Conservation (phyloP, 768 basidiomycete genomes). For the Wakefieldia striispora region DNA sequence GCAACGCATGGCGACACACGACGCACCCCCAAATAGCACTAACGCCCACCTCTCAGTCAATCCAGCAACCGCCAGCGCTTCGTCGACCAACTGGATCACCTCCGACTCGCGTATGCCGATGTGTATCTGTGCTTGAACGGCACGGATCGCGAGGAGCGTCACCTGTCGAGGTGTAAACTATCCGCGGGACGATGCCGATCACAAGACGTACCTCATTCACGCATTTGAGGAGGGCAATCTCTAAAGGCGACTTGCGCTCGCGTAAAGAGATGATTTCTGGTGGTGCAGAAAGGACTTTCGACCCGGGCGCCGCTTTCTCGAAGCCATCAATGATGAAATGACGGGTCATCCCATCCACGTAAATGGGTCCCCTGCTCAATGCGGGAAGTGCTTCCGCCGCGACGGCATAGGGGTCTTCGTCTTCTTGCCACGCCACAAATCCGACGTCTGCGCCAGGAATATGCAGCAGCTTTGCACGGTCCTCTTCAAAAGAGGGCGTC, state of each 20-base stretch:
- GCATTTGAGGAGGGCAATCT: constrained; percentile 70
- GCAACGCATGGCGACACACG: background rate
- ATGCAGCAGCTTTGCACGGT: constrained; percentile 59
- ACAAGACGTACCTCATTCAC: constrained; percentile 64
- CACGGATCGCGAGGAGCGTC: constrained; percentile 73
- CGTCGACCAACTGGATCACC: constrained; percentile 54
- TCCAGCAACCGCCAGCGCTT: constrained; percentile 56
- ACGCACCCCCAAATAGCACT: constrained; percentile 76
- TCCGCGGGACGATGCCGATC: background rate
- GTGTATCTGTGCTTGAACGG: constrained; percentile 55
- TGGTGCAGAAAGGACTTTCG: constrained; percentile 49
- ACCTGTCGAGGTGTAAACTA: constrained; percentile 44
- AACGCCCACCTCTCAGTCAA: constrained; percentile 57
- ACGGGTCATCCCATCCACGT: constrained; percentile 59
- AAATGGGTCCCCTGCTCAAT: constrained; percentile 39
- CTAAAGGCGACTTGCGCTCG: constrained; percentile 71
- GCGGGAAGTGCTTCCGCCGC: constrained; percentile 34
- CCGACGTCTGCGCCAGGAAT: constrained; percentile 47
- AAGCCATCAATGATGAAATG: constrained; percentile 68
- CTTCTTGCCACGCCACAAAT: constrained; percentile 65
- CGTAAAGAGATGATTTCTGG: constrained; percentile 56
- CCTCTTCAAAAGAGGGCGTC: constrained; percentile 75
- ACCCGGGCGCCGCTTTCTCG: constrained; percentile 39
- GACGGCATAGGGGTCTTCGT: constrained; percentile 61
- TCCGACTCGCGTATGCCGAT: constrained; percentile 78